Percentiles rank a stretch among this genome's conserved stretches.
phyloP scores from a whole-genome alignment of 2,329 filamentous ascomycete species.

The Cadophora malorum region DNA sequence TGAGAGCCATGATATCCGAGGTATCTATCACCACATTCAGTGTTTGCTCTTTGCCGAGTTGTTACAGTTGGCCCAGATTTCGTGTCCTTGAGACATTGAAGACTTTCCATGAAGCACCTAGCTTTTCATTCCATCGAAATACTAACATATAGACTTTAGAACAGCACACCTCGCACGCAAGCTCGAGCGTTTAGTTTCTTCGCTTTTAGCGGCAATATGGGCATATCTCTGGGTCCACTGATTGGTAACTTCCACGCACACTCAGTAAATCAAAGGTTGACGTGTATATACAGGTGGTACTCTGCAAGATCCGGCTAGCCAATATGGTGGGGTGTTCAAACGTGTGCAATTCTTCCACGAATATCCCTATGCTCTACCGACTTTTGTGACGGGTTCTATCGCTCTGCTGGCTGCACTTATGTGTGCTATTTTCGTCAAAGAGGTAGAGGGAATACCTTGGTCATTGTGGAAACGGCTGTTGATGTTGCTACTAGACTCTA shows the following conservation, averaged over 20 bases:
- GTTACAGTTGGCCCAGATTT: neutral
- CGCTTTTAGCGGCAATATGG: conserved; percentile 75
- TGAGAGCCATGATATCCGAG: conserved; percentile 76
- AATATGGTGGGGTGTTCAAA: conserved; percentile 66
- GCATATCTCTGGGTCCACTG: conserved; percentile 72
- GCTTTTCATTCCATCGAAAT: neutral
- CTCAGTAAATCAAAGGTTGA: conserved; percentile 16
- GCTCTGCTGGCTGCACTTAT: conserved; percentile 59
- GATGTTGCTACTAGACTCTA: conserved; percentile 51
- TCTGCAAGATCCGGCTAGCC: conserved; percentile 69
- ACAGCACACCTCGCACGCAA: conserved; percentile 72
- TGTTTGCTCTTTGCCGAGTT: neutral
- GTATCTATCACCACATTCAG: neutral
- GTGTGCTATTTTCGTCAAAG: conserved; percentile 64
- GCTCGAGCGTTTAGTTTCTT: conserved; percentile 79
- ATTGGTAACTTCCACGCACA: conserved; percentile 45
- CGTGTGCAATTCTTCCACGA: conserved; percentile 62
- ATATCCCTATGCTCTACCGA: conserved; percentile 71
- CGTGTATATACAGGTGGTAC: conserved; percentile 59
- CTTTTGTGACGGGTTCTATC: conserved; percentile 61
- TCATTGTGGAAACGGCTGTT: neutral
- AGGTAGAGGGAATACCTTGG: conserved; percentile 46
- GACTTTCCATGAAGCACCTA: neutral
- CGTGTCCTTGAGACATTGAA: too few species aligned
- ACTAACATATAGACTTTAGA: conserved; percentile 49